These are phyloP conservation scores for Malassezia nana DNA, from an alignment of 1,284 basidiomycete genomes.

Conservation along the genomic window DNA sequence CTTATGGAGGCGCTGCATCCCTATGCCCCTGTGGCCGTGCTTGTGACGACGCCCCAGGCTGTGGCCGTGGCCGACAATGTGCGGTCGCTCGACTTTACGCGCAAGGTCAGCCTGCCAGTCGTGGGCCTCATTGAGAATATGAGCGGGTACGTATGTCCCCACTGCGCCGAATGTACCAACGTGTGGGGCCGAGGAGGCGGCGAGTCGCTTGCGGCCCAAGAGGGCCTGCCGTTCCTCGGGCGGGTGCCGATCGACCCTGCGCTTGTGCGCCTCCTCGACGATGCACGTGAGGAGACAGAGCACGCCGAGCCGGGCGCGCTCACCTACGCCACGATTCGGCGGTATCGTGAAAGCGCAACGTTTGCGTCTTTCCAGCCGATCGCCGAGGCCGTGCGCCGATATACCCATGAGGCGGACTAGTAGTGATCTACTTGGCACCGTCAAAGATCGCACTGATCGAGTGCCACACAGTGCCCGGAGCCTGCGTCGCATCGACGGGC, in stretches of 20 bases:
- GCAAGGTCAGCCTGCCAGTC: slow-evolving; percentile 73
- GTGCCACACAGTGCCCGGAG: slow-evolving; percentile 82
- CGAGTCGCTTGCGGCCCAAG: slow-evolving; percentile 59
- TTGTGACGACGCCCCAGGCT: slow-evolving; percentile 95
- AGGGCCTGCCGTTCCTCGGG: slow-evolving; percentile 70
- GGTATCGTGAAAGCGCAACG: slow-evolving; percentile 36
- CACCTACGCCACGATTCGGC: slow-evolving; percentile 31
- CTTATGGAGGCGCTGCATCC: slow-evolving; percentile 77
- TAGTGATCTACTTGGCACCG: not conserved
- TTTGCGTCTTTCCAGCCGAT: slow-evolving; percentile 44
- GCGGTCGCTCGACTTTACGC: slow-evolving; percentile 90
- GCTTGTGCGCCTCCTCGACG: slow-evolving; percentile 76
- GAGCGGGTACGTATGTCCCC: slow-evolving; percentile 93
- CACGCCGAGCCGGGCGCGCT: slow-evolving; percentile 15
- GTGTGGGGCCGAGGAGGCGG: slow-evolving; percentile 92
- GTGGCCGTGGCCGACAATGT: slow-evolving; percentile 88
- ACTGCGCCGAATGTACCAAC: slow-evolving; percentile 73
- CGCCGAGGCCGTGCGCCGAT: slow-evolving; percentile 22
- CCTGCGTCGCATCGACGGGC: slow-evolving; percentile 84
- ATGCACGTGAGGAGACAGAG: slow-evolving; percentile 49
- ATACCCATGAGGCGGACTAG: slow-evolving; percentile 14
- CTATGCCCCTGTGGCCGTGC: slow-evolving; percentile 61
- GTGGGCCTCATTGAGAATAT: slow-evolving; percentile 95
- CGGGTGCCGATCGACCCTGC: slow-evolving; percentile 87
- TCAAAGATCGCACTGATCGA: slow-evolving; percentile 55